Evolutionary conservation across 1,284 basidiomycete species (phyloP).

Genomic region (Macrocystidia cucumis): DNA sequence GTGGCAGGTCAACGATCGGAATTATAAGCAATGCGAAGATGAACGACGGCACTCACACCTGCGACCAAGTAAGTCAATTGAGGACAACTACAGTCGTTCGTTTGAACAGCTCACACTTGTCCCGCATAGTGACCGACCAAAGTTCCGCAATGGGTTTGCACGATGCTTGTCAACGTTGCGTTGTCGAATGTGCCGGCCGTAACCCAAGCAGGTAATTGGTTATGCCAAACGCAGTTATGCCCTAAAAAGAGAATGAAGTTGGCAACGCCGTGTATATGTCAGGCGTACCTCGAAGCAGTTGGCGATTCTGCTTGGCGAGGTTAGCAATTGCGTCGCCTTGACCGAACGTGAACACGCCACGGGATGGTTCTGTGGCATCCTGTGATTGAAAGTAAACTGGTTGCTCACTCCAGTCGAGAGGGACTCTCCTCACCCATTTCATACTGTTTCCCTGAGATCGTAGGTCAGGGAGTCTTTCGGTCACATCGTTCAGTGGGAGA

Average conservation of each 20-base stretch:
- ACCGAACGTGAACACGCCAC: constrained; percentile 38
- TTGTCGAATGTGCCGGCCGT: constrained; percentile 32
- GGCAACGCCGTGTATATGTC: not conserved
- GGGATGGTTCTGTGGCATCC: constrained; percentile 46
- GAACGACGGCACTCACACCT: not conserved
- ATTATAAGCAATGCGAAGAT: not conserved
- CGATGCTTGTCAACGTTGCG: constrained; percentile 31
- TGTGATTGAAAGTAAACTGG: constrained; percentile 11
- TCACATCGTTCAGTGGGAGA: not conserved
- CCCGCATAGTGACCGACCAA: constrained; percentile 43
- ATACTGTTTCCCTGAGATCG: constrained; percentile 32
- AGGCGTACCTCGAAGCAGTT: constrained; percentile 37
- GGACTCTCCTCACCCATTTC: constrained; percentile 47
- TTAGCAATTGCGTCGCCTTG: constrained; percentile 36
- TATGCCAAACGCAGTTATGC: constrained; percentile 51
- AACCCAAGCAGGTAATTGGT: constrained; percentile 46
- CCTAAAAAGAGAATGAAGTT: constrained; percentile 15
- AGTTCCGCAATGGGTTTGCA: constrained; percentile 37
- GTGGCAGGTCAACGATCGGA: no score
- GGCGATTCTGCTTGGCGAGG: constrained; percentile 35
- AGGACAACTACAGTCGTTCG: constrained; percentile 9
- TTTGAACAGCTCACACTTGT: constrained; percentile 30
- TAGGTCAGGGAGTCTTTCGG: constrained; percentile 1
- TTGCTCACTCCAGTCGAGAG: not conserved
- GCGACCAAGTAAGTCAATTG: constrained; percentile 1